Evolutionary conservation across 306 rosid genomes (phyloP), one percentile per base, ranked within the genome.

Genomic region (Inga leiocalycina): DNA sequence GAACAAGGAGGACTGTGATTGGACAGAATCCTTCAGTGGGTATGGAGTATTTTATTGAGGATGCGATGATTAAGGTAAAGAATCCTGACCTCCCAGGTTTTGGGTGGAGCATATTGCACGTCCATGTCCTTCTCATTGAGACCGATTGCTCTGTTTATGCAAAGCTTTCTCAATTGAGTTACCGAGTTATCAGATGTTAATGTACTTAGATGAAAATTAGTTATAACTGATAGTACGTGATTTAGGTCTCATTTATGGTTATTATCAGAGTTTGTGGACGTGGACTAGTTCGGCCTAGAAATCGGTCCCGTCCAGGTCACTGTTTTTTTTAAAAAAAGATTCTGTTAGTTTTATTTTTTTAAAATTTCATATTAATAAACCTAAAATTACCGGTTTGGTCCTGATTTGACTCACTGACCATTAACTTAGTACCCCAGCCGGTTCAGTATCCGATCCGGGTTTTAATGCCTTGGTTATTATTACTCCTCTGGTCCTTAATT

Each of bases 41-140:
- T 67, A 62, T 67, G 73, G 2, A 35, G 13, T 71, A 13, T 22
- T 71, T 71, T 71, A 44, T 71, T 71, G 0, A 43, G 8, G 17
- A 70, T 8, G 9, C 32, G 14, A 41, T 41, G 12, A 10, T 41
- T 20, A 74, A 73, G 54, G 13, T 65, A 32, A 22, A 27, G 68
- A 27, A 54, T 52, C 20, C 10, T 43, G 77, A 74, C 80, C 75
- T 84, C 87, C 87, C 45, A 84, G 73, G 48, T 67, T 80, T 35
- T 22, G 12, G 81, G 84, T 80, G 37, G 34, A 2, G 24, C 76
- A 44, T n/a, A n/a, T n/a, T 71, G 75, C 75, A 43, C 56, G 12
- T 22, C 75, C 75, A 43, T 35, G 37, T 44, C 56, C 35, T 34
- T 44, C 56, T 44, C 74, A 37, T 4, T 69, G 49, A 20, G 48